Base-by-base conservation (phyloP, 1,284 basidiomycete species). In the Apiotrichum domesticum region DNA sequence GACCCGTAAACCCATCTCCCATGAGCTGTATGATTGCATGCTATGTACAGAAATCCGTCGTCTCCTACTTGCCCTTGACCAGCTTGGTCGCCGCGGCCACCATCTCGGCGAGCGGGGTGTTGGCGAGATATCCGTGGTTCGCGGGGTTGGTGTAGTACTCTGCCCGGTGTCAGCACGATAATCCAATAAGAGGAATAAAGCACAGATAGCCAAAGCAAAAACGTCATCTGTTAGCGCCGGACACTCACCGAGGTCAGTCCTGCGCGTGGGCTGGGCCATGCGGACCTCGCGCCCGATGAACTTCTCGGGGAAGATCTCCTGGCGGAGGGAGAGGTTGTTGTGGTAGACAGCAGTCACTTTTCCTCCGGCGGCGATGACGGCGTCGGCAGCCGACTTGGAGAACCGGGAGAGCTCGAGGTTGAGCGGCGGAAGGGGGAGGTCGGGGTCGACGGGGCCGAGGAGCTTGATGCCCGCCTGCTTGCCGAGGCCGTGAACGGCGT, bases 331-430 rank as follows among this genome's bases (percentile, higher is more conserved):
- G 49, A 95, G 81, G 9, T 82, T 78, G 73, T 97, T 98, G 79
- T 97, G 95, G 75, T 92, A 97, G 67, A 90, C 87, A 78, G 92
- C 94, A 51, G 88, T 84, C 29, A 98, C 85, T 48, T 84, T 83
- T 15, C 95, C 96, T 14, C 93, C 91, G 4, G 81, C 81, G 9
- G 79, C 79, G 70, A 98, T 89, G 55, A 98, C 84, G 0, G 91
- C 88, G 51, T 83, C 75, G 52, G 97, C 92, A 2, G 95, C 94
- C 49, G 83, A 83, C 70, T 88, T 85, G 6, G 90, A 92, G 13
- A 90, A 95, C 57, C 89, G 82, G 4, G 92, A 91, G 35, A 93
- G 84, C 15, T 84, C 82, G 48, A 98, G 84, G 68, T 91, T 84
- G 33, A 99, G 81, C 4, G 89, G 82, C 4, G 86, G 81, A 6